Percentiles rank a stretch among this genome's conserved stretches.
Evolutionary conservation across 352 stramenopile species (phyloP).

Genomic region (Phytophthora palmivora): DNA sequence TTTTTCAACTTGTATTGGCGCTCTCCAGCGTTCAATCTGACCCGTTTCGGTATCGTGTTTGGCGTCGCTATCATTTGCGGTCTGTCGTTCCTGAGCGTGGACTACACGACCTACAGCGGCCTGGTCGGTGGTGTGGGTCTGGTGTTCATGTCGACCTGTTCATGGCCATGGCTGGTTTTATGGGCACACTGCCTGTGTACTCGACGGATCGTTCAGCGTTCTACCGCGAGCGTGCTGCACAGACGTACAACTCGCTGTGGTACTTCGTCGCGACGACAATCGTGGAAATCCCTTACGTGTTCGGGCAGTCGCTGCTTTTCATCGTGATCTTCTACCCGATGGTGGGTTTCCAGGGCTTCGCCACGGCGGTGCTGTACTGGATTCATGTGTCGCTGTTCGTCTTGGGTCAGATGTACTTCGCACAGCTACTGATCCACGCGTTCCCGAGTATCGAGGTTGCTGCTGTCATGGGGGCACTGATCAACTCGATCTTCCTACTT

Average conservation of each 20-base stretch:
- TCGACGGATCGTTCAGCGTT: constrained; percentile 17
- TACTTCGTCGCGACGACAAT: constrained; percentile 24
- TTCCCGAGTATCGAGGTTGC: constrained; percentile 22
- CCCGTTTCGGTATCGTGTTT: constrained; percentile 20
- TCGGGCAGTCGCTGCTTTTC: constrained; percentile 12
- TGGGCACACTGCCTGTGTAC: constrained; percentile 42
- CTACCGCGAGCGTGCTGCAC: constrained; percentile 19
- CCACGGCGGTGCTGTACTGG: constrained; percentile 19
- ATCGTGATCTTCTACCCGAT: constrained; percentile 21
- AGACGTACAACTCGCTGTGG: constrained; percentile 29
- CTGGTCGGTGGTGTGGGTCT: constrained; percentile 32
- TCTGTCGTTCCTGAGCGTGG: constrained; percentile 18
- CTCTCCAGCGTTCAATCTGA: constrained; percentile 75
- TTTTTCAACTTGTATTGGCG: constrained; percentile 35
- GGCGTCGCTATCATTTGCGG: constrained; percentile 27
- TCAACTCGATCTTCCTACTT: constrained; percentile 21
- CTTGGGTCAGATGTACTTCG: constrained; percentile 22
- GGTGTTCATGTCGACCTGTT: constrained; percentile 86
- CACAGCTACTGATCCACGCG: constrained; percentile 21
- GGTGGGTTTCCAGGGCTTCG: constrained; percentile 18
- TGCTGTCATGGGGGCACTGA: constrained; percentile 14
- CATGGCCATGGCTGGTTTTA: constrained; percentile 66
- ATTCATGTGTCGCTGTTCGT: constrained; percentile 16
- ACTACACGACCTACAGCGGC: constrained; percentile 33
- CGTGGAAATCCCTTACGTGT: constrained; percentile 20